Evolutionary conservation across 768 basidiomycete species (phyloP), one percentile per base, ranked within the genome.

Genomic region (Ramaria rubella): DNA sequence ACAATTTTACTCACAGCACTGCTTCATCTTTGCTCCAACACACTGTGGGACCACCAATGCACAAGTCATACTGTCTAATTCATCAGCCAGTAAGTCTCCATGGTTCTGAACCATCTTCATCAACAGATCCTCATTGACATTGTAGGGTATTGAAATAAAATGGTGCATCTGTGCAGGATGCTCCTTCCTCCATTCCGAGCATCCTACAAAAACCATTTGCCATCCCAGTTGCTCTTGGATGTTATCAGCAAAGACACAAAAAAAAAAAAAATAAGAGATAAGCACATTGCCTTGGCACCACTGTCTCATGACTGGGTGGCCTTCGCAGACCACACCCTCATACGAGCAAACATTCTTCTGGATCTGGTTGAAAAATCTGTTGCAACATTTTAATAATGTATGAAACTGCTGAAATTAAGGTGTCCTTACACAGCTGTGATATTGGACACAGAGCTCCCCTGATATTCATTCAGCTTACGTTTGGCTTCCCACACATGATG

Each of bases 21-120:
- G 9, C n/a, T 50, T 50, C 21, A 50, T 50, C n/a, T 50, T 50
- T 26, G 49, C 49, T 50, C 49, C 49, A 23, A 50, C 24, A 27
- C 29, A 27, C 8, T 30, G 49, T 11, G 49, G 49, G 49, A 11
- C 12, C 9, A 50, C 49, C n/a, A 50, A 30, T 11, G 12, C 9
- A 50, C 49, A 50, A 50, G n/a, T 50, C 30, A n/a, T n/a, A 38
- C 36, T 11, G n/a, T n/a, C 36, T 11, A 38, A 11, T n/a, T 38
- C 36, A 11, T 38, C 36, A 38, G 11, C 36, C 11, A 38, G 36
- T n/a, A 38, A 38, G n/a, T n/a, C 30, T 12, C 8, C 49, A 50
- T 12, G 49, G 5, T 27, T n/a, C n/a, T n/a, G n/a, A n/a, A n/a
- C n/a, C n/a, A n/a, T n/a, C n/a, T n/a, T n/a, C n/a, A n/a, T n/a